phyloP scores from a whole-genome alignment of 495 filamentous ascomycete genomes.

The Trichoderma virens region DNA sequence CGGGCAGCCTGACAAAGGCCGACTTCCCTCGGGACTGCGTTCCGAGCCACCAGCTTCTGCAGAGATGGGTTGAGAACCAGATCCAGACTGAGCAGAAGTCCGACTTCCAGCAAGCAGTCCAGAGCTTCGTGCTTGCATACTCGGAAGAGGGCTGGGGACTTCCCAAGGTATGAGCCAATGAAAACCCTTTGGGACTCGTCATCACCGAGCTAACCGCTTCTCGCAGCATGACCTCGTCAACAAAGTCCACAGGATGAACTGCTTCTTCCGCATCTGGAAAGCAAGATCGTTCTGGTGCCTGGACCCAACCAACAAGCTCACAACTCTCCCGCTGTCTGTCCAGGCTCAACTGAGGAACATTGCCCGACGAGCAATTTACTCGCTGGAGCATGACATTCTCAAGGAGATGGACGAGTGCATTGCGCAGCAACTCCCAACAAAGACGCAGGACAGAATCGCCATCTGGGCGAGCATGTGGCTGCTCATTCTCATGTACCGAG shows the following conservation, averaged over 20 bases:
- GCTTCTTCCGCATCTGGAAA: constrained; percentile 28
- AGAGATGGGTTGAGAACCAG: constrained; percentile 9
- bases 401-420: constrained; percentile 8
- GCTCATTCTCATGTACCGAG: constrained; percentile 12
- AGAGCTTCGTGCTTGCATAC: constrained; percentile 5
- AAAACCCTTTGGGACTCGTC: not conserved
- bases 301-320: not conserved
- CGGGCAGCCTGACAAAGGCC: constrained; percentile 7
- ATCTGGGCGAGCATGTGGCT: constrained; percentile 13
- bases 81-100: not conserved
- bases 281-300: not conserved
- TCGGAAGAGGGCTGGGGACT: not conserved
- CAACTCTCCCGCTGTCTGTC: not conserved
- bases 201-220: constrained; percentile 17
- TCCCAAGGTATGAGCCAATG: constrained; percentile 4
- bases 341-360: constrained; percentile 10
- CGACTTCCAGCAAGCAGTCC: not conserved
- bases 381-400: constrained; percentile 11
- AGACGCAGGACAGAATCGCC: not conserved
- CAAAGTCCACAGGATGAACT: constrained; percentile 24
- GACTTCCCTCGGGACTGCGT: constrained; percentile 1
- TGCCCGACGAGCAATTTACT: constrained; percentile 5
- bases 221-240: constrained; percentile 23
- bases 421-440: not conserved
- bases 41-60: not conserved